Base-by-base conservation (phyloP, 2,329 filamentous ascomycete genomes). In the Fusarium graminum region DNA sequence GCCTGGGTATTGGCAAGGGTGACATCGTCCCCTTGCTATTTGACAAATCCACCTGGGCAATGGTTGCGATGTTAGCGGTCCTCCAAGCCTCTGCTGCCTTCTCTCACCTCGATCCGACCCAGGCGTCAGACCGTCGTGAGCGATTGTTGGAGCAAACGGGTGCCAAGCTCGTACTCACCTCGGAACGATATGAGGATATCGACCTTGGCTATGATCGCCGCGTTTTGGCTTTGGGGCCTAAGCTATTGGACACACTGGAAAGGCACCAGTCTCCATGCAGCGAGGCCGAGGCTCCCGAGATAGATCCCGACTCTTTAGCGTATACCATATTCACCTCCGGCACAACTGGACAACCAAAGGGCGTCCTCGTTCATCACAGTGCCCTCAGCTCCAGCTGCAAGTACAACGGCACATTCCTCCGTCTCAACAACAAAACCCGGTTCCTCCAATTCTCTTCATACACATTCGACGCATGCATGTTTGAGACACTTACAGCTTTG, bases 71-170 rank as follows among this genome's bases (percentile, higher is more conserved):
- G 53, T 51, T 79, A 22, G 75, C 65, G 9, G 72, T 78, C 1
- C 59, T 79, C 41, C 78, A 76, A 47, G 72, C 76, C 36, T 76
- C 76, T 14, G 74, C 46, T 12, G 67, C 70, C 7, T 74, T 72
- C 47, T 59, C 64, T 10, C 75, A 76, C 0, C 53, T 81, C 2
- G 79, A 81, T 47, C 75, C 77, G n/a, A 74, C 76, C 34, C 65
- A 47, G 22, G 43, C 36, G 7, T 25, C 28, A 25, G 52, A 43
- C 6, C 44, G 52, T 7, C 43, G 52, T 42, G 52, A 46, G n/a
- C 7, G 14, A 10, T 22, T 53, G 7, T 32, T 53, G 5, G 13
- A 13, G 17, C 51, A 53, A 17, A 40, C 41, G 6, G 26, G 29
- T 10, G 51, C 41, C 7, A 53, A 53, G 14, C n/a, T 53, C 7